phyloP scores from a whole-genome alignment of 1,139 yeast species.

The Debaryomycetaceae sp. region DNA sequence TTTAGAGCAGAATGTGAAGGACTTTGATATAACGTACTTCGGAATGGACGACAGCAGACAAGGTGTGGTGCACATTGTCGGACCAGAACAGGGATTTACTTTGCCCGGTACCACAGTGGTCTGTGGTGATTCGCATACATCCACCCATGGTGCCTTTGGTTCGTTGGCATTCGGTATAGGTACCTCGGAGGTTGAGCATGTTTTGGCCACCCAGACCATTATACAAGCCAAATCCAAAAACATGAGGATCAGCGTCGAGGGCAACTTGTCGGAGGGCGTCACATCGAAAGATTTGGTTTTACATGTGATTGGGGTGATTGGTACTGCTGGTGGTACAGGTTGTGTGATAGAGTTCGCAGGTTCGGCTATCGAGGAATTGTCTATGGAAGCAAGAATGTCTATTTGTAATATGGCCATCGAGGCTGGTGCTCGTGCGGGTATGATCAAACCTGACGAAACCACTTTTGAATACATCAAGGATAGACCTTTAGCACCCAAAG shows the following conservation, averaged over 20 bases:
- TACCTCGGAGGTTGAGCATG: slow-evolving; percentile 98
- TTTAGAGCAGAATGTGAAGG: slow-evolving; percentile 86
- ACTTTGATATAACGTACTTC: slow-evolving; percentile 83
- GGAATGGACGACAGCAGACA: slow-evolving; percentile 94
- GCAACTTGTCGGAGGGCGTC: slow-evolving; percentile 80
- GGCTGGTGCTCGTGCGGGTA: slow-evolving; percentile 99
- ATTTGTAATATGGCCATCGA: slow-evolving; percentile 98
- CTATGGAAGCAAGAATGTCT: slow-evolving; percentile 99
- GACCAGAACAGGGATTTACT: slow-evolving; percentile 98
- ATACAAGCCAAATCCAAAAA: slow-evolving; percentile 93
- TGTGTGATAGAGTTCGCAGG: slow-evolving; percentile 96
- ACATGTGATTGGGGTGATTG: slow-evolving; percentile 93
- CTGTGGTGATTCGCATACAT: slow-evolving; percentile 98
- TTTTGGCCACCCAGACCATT: slow-evolving; percentile 92
- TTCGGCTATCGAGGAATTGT: slow-evolving; percentile 79
- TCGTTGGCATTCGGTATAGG: slow-evolving; percentile 98
- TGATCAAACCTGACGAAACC: slow-evolving; percentile 91
- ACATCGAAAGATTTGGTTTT: slow-evolving; percentile 93
- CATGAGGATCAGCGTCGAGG: slow-evolving; percentile 85
- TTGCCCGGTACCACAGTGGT: slow-evolving; percentile 98
- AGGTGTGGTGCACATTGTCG: slow-evolving; percentile 97
- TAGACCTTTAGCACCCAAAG: slow-evolving; percentile 91
- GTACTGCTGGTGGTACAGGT: slow-evolving; percentile 99
- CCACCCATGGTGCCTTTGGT: slow-evolving; percentile 98
- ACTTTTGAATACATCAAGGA: slow-evolving; percentile 89